Conservation (phyloP, 805 yeast genomes). For the Debaryomyces maramus region DNA sequence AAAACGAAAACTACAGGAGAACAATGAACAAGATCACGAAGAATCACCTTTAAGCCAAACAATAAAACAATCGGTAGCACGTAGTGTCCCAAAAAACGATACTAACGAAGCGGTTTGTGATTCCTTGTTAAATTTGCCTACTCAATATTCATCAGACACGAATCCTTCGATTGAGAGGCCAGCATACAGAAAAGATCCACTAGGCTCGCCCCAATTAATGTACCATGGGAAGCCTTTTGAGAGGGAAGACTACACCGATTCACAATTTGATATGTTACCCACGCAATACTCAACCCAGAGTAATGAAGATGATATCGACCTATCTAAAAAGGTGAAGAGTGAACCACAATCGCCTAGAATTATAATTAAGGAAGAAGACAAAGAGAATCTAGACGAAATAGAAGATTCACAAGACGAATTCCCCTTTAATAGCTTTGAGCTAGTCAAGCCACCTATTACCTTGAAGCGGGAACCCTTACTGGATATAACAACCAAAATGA, state of each 20-base stretch:
- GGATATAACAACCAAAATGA: conserved; percentile 3
- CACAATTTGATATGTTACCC: conserved; percentile 20
- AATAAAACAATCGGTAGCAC: not conserved
- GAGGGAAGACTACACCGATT: conserved; percentile 5
- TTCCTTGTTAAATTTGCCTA: conserved; percentile 3
- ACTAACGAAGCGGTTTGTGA: not conserved
- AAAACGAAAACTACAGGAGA: not conserved
- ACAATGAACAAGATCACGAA: not conserved
- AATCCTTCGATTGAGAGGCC: not conserved
- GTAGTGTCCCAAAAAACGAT: not conserved
- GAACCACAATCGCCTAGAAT: not conserved
- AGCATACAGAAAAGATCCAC: not conserved
- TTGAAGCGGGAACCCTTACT: conserved; percentile 10
- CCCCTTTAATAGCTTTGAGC: not conserved
- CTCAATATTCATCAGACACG: conserved; percentile 8
- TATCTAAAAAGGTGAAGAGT: not conserved
- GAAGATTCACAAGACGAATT: conserved; percentile 12
- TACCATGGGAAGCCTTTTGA: not conserved
- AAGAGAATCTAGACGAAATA: conserved; percentile 3
- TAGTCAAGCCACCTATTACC: not conserved
- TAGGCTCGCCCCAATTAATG: not conserved
- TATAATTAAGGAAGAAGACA: not conserved
- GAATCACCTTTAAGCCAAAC: not conserved
- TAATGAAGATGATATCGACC: conserved; percentile 1
- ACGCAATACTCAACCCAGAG: conserved; percentile 29